These are phyloP conservation scores for Apiotrichum brassicae DNA, from an alignment of 1,284 basidiomycete species.

Conservation along the genomic window DNA sequence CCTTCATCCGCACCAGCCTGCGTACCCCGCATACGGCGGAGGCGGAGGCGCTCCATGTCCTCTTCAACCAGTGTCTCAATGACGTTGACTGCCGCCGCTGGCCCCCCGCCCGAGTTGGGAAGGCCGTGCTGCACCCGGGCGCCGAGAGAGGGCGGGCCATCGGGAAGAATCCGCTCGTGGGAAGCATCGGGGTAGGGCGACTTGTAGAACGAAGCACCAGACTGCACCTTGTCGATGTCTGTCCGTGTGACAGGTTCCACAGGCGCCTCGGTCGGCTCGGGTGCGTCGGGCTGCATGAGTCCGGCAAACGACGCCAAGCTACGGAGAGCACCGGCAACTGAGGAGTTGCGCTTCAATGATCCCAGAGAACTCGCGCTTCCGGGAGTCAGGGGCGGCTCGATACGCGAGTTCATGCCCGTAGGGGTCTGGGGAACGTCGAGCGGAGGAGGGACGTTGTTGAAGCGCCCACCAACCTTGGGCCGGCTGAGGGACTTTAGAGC, in stretches of 20 bases:
- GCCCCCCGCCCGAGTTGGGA: constrained; percentile 8
- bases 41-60: constrained; percentile 76
- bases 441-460: neutral
- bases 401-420: neutral
- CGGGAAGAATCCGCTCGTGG: constrained; percentile 34
- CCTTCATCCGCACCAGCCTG: constrained; percentile 45
- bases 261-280: constrained; percentile 7
- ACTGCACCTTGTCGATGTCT: constrained; percentile 12
- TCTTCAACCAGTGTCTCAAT: constrained; percentile 83
- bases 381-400: neutral
- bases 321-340: constrained; percentile 76
- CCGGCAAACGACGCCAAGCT: constrained; percentile 56
- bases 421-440: constrained; percentile 1
- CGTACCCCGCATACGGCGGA: constrained; percentile 54
- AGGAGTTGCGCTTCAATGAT: constrained; percentile 64
- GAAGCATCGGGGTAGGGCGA: constrained; percentile 39
- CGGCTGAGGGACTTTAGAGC: constrained; percentile 52
- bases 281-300: constrained; percentile 23
- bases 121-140: constrained; percentile 6
- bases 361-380: constrained; percentile 4
- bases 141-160: constrained; percentile 3
- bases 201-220: constrained; percentile 25
- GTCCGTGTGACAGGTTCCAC: constrained; percentile 14
- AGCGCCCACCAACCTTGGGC: constrained; percentile 12
- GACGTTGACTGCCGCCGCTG: constrained; percentile 58